Conservation (phyloP, 78 protist species). For the Guillardia theta region DNA sequence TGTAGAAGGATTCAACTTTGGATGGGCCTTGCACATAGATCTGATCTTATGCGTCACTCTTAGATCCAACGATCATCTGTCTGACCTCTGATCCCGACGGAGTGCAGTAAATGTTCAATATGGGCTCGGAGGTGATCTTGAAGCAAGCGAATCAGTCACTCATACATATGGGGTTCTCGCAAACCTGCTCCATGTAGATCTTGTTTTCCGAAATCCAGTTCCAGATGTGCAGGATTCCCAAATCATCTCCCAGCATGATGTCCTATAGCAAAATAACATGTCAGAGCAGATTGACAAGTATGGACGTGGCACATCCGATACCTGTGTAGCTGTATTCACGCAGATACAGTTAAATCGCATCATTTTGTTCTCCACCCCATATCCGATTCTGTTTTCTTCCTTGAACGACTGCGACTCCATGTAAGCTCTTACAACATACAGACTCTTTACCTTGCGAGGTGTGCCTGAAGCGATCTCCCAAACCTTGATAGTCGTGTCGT, state of each 20-base stretch:
- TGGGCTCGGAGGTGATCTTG: no score
- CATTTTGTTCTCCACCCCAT: no score
- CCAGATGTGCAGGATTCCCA: neutral
- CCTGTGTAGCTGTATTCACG: neutral
- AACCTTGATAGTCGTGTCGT: neutral
- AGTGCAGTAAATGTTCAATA: no score
- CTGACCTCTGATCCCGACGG: no score
- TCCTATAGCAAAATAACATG: neutral
- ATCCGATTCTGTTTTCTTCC: neutral
- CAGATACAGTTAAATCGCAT: neutral
- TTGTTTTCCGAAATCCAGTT: neutral
- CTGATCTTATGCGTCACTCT: no score
- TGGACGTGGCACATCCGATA: neutral
- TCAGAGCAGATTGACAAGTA: neutral
- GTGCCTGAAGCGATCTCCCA: conserved; percentile 14
- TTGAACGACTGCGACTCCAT: neutral
- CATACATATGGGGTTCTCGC: no score
- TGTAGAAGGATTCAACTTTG: neutral
- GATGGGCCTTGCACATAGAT: neutral
- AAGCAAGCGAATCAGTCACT: no score
- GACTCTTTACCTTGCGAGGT: no score
- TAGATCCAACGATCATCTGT: no score
- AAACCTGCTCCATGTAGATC: neutral
- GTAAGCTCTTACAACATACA: no score
- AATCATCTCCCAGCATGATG: neutral